These are phyloP conservation scores for Phytopythium mirpurense DNA, from an alignment of 352 stramenopile genomes.

Conservation along the genomic window DNA sequence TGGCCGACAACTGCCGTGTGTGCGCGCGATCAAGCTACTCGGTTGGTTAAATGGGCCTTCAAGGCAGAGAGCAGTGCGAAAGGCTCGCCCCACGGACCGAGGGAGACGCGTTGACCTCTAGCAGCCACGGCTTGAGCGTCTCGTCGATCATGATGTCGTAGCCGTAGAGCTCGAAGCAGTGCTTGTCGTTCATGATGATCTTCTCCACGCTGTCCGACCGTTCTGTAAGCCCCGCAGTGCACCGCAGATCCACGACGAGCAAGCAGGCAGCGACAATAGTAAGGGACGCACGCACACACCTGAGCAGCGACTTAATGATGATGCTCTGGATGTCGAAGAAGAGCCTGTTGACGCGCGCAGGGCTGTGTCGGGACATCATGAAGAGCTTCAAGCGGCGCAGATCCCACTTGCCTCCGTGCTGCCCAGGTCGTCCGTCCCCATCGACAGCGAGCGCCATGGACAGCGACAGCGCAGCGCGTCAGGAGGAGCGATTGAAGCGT, in stretches of 20 bases:
- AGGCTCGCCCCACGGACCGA: conserved; percentile 38
- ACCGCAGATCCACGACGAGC: neutral
- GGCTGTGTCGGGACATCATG: conserved; percentile 87
- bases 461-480: too few relatives aligned
- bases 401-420: conserved; percentile 91
- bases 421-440: too few relatives aligned
- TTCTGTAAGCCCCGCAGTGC: neutral
- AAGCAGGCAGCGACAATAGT: too few relatives aligned
- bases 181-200: conserved; percentile 94
- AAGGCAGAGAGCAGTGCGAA: neutral
- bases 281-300: too few relatives aligned
- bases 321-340: conserved; percentile 90
- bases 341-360: conserved; percentile 73
- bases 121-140: conserved; percentile 88
- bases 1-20: conserved; percentile 80
- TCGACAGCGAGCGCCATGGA: too few relatives aligned
- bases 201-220: conserved; percentile 70
- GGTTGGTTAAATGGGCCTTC: neutral
- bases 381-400: conserved; percentile 89
- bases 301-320: conserved; percentile 82
- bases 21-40: neutral
- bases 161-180: conserved; percentile 95
- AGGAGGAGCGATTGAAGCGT: too few relatives aligned
- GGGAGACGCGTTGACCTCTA: conserved; percentile 93
- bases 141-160: conserved; percentile 93